A percentile compares a stretch with the other conserved stretches of the same genome.
Evolutionary conservation across 2,329 filamentous ascomycete species (phyloP).

Genomic region (Cyphellophora attinorum): DNA sequence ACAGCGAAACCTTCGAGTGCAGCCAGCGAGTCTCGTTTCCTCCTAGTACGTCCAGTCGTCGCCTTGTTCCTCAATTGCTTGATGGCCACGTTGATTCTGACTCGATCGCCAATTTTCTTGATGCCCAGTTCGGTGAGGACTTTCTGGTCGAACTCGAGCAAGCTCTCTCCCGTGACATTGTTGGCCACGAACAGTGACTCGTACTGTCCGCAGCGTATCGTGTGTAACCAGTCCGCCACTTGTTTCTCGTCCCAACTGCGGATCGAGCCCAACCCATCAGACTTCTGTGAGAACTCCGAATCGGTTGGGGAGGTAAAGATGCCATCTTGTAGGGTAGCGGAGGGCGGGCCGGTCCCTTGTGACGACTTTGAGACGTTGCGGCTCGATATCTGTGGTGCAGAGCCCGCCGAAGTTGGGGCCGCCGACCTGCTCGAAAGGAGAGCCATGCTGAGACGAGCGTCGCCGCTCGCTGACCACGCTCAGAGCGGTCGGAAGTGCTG

Average conservation of each 20-base stretch:
- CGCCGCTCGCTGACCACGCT: no score
- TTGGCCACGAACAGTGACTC: slow-evolving; percentile 83
- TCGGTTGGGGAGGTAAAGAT: slow-evolving; percentile 74
- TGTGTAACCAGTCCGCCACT: slow-evolving; percentile 82
- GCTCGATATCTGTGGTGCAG: slow-evolving; percentile 2
- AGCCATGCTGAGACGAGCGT: no score
- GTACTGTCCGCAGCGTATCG: slow-evolving; percentile 89
- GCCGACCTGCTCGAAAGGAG: background rate
- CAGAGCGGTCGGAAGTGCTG: no score
- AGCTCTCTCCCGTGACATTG: slow-evolving; percentile 93
- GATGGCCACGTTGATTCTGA: slow-evolving; percentile 78
- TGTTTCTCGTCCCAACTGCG: slow-evolving; percentile 56
- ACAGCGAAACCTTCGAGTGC: slow-evolving; percentile 56
- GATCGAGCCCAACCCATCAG: slow-evolving; percentile 63
- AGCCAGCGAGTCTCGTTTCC: slow-evolving; percentile 80
- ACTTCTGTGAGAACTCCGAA: slow-evolving; percentile 76
- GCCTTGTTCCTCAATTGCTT: slow-evolving; percentile 72
- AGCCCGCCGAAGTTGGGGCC: background rate
- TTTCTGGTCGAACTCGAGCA: slow-evolving; percentile 93
- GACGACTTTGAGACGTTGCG: slow-evolving; percentile 17
- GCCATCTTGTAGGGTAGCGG: slow-evolving; percentile 26
- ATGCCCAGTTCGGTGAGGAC: slow-evolving; percentile 97
- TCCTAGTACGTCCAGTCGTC: slow-evolving; percentile 68
- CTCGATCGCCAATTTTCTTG: slow-evolving; percentile 92
- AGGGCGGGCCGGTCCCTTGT: slow-evolving; percentile 26